Evolutionary conservation across 2,329 filamentous ascomycete species (phyloP).

Genomic region (Alternaria longipes): DNA sequence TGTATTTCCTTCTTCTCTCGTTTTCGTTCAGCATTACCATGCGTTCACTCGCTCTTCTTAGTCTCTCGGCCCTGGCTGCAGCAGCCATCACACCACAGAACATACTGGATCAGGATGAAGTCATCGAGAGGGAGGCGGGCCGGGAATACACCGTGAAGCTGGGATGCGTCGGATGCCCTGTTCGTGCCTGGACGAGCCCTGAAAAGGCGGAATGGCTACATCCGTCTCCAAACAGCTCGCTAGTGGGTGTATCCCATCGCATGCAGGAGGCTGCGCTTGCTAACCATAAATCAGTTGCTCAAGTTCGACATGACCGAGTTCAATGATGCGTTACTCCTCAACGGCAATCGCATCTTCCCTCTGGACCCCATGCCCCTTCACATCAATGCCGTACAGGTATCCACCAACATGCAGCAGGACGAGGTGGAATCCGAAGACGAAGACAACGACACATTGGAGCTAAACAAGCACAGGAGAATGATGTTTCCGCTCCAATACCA

Average conservation of each 20-base stretch:
- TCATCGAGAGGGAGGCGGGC: conserved; percentile 21
- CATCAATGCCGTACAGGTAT: conserved; percentile 35
- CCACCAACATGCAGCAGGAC: conserved; percentile 24
- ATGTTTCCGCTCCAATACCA: conserved; percentile 38
- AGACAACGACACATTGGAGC: conserved; percentile 13
- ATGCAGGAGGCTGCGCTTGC: not conserved
- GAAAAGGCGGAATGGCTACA: conserved; percentile 26
- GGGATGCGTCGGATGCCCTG: conserved; percentile 40
- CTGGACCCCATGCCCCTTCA: conserved; percentile 33
- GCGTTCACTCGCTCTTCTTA: conserved; percentile 22
- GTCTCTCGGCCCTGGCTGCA: conserved; percentile 18
- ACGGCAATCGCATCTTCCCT: conserved; percentile 33
- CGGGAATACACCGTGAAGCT: conserved; percentile 42
- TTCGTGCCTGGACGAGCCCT: conserved; percentile 20
- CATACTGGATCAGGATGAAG: not conserved
- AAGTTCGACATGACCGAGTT: conserved; percentile 31
- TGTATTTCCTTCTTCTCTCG: conserved; percentile 11
- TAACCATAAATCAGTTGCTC: conserved; percentile 28
- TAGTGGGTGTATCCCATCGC: conserved; percentile 29
- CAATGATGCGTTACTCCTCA: conserved; percentile 28
- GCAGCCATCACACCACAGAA: conserved; percentile 7
- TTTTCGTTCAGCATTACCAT: conserved; percentile 16
- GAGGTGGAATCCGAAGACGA: conserved; percentile 23
- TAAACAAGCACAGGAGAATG: conserved; percentile 19
- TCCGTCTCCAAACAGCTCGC: conserved; percentile 30